phyloP scores from a whole-genome alignment of 2,329 filamentous ascomycete genomes.

The Aureobasidium sp. region DNA sequence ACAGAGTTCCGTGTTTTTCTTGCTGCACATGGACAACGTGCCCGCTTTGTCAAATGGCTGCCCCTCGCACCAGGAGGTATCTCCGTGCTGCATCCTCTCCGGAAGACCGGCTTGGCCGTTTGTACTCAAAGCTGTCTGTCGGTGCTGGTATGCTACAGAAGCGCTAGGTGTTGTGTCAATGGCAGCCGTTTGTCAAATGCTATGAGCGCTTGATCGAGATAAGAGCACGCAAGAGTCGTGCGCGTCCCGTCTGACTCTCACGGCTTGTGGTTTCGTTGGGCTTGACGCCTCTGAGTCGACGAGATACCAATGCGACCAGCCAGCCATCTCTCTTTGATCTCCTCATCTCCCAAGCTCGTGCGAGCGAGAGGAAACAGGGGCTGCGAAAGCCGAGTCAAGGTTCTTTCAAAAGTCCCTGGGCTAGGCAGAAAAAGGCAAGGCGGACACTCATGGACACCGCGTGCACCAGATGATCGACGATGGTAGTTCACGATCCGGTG shows the following conservation, averaged over 20 bases:
- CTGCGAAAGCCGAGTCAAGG: not conserved
- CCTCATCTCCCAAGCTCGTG: not conserved
- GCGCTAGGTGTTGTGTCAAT: not conserved
- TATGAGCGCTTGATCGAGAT: not conserved
- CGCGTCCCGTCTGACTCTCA: not conserved
- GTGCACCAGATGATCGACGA: not conserved
- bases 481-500: not conserved
- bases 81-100: not conserved
- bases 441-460: not conserved
- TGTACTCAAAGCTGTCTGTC: not conserved
- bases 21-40: not conserved
- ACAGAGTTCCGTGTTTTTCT: not conserved
- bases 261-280: not conserved
- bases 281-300: not conserved
- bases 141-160: not conserved
- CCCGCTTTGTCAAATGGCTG: not conserved
- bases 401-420: constrained; percentile 10
- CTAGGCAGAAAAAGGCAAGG: not conserved
- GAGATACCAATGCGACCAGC: not conserved
- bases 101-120: not conserved
- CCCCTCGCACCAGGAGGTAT: not conserved
- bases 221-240: not conserved
- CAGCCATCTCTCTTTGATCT: not conserved
- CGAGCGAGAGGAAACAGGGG: not conserved
- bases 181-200: not conserved